phyloP scores from a whole-genome alignment of 2,329 filamentous ascomycete species.

The Venturia pyrina region DNA sequence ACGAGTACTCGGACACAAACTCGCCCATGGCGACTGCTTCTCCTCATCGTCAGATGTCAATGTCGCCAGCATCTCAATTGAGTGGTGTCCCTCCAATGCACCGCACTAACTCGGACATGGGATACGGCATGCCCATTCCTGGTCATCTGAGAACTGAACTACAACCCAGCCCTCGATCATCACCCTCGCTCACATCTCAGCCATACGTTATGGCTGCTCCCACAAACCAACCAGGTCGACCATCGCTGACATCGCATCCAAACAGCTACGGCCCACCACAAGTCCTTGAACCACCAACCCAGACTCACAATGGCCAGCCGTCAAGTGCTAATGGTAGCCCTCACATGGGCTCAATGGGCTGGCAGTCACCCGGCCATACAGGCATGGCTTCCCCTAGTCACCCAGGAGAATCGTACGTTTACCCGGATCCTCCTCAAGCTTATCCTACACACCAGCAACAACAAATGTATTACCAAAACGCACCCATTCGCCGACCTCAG shows the following conservation, averaged over 20 bases:
- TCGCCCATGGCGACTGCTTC: conserved; percentile 75
- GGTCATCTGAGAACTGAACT: conserved; percentile 71
- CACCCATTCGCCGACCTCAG: conserved; percentile 57
- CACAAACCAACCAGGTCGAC: conserved; percentile 33
- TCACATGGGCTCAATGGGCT: conserved; percentile 71
- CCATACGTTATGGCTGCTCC: conserved; percentile 47
- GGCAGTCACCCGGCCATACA: conserved; percentile 75
- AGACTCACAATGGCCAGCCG: conserved; percentile 63
- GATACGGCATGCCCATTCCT: conserved; percentile 60
- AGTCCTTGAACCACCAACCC: conserved; percentile 71
- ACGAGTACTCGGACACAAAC: conserved; percentile 59
- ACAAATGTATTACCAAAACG: conserved; percentile 61
- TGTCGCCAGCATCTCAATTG: conserved; percentile 70
- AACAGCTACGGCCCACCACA: conserved; percentile 71
- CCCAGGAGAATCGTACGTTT: conserved; percentile 67
- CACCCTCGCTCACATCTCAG: conserved; percentile 54
- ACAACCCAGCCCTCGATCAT: conserved; percentile 57
- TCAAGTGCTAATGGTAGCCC: conserved; percentile 74
- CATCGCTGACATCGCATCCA: conserved; percentile 74
- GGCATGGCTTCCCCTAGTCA: conserved; percentile 59
- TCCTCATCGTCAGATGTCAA: conserved; percentile 65
- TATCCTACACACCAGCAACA: conserved; percentile 48
- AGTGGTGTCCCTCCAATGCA: conserved; percentile 59
- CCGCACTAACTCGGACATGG: conserved; percentile 29
- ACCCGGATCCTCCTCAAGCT: conserved; percentile 54